Conservation (phyloP, 2,329 filamentous ascomycete species). For the Ascocoryne sarcoides region DNA sequence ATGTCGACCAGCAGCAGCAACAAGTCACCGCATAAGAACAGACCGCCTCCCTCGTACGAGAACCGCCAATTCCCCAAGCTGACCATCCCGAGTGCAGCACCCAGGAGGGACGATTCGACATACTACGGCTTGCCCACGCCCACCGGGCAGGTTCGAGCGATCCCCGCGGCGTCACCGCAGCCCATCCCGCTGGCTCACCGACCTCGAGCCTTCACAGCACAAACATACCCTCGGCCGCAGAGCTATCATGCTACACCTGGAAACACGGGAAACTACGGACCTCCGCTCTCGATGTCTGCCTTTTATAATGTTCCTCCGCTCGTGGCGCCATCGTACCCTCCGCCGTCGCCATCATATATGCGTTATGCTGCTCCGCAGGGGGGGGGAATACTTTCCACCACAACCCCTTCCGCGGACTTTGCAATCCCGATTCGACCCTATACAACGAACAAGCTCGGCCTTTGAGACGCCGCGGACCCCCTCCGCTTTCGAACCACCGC, state of each 20-base stretch:
- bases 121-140: constrained; percentile 18
- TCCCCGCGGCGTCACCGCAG: constrained; percentile 13
- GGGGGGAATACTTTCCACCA: constrained; percentile 9
- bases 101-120: constrained; percentile 15
- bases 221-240: constrained; percentile 18
- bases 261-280: constrained; percentile 8
- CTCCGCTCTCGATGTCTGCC: constrained; percentile 21
- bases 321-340: constrained; percentile 14
- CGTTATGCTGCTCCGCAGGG: constrained; percentile 9
- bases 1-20: constrained; percentile 16
- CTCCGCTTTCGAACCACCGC: not conserved
- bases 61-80: constrained; percentile 9
- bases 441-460: constrained; percentile 14
- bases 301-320: constrained; percentile 11
- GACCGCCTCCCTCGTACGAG: constrained; percentile 17
- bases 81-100: constrained; percentile 2
- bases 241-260: constrained; percentile 17
- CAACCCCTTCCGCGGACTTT: constrained; percentile 17
- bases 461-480: constrained; percentile 5
- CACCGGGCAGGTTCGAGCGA: constrained; percentile 2
- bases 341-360: constrained; percentile 15
- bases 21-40: constrained; percentile 18
- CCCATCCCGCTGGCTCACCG: constrained; percentile 14
- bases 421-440: constrained; percentile 18
- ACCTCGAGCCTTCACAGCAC: constrained; percentile 18